Base-by-base conservation (phyloP, 2,329 filamentous ascomycete species). In the Diaporthe australafricana region DNA sequence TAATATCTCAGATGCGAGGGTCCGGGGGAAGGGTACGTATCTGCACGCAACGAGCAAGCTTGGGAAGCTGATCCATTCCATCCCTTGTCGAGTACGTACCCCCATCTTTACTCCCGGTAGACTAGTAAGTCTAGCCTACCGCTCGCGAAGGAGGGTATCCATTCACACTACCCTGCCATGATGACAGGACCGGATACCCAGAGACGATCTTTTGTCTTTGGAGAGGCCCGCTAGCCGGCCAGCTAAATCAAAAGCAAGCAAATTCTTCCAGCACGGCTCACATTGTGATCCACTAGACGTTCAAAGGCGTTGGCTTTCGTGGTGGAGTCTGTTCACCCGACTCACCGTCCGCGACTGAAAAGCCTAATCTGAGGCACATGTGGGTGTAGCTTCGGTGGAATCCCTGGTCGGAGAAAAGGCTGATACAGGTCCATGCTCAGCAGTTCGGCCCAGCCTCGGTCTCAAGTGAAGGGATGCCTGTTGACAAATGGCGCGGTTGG, bases 361-460 rank as follows among this genome's bases (percentile, higher is more conserved):
- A 63, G 20, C 57, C 57, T 35, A 48, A 63, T 42, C 4, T 3
- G 40, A 32, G 57, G 42, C 27, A 63, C 40, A 47, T 63, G 57
- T 35, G 9, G 9, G 32, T 35, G 32, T 47, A 63, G 27, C 57
- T 62, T 35, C 27, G 27, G 57, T 1, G 12, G 20, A 32, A 35
- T 48, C 20, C 17, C 17, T 63, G 57, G 57, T 63, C n/a, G 17
- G 1, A 2, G 7, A 35, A 63, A 63, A 63, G 57, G 57, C 40
- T 63, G 57, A 63, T 32, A 47, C 57, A 63, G 40, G 40, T 63
- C 57, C 40, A 63, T 63, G 57, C 57, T 63, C 57, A 47, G 42
- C 42, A 63, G 57, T 63, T 47, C 57, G 57, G 57, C 42, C 57
- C 57, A 63, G 40, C 27, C 27, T 47, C 57, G 57, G 57, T 32